Evolutionary conservation across 2,329 filamentous ascomycete genomes (phyloP).

Genomic region (Coniochaeta prunicola): DNA sequence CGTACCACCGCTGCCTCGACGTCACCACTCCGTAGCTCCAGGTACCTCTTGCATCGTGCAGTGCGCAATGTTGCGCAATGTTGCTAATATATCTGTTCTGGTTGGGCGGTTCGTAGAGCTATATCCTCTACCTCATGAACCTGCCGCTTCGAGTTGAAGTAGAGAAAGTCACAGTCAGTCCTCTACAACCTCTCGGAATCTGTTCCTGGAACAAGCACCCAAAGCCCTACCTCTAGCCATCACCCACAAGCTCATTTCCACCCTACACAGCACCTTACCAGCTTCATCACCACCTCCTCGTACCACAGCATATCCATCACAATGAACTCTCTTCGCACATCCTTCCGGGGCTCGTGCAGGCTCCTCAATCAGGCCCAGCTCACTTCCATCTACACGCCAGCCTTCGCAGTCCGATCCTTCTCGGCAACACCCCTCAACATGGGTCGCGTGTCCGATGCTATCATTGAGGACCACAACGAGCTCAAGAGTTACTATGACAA

Average conservation of each 20-base stretch:
- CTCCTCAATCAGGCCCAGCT: not conserved
- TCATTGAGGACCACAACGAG: conserved; percentile 27
- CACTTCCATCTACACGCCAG: not conserved
- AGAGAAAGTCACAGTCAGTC: not conserved
- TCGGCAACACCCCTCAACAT: not conserved
- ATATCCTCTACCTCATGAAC: not conserved
- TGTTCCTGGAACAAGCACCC: too few species aligned
- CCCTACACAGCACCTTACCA: not conserved
- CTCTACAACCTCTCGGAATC: not conserved
- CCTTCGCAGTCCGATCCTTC: not conserved
- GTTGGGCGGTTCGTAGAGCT: not conserved
- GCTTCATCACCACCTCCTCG: not conserved
- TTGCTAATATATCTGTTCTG: not conserved
- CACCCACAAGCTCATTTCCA: too few species aligned
- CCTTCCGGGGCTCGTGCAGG: not conserved
- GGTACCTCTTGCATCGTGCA: not conserved
- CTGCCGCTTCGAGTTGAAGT: not conserved
- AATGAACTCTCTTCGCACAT: not conserved
- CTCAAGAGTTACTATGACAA: conserved; percentile 29
- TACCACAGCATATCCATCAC: not conserved
- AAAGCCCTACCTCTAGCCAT: too few species aligned
- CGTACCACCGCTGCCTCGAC: not conserved
- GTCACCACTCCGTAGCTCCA: not conserved
- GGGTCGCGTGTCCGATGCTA: conserved; percentile 19
- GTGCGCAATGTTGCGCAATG: not conserved